These are phyloP conservation scores for Fusarium lyarnte DNA, from an alignment of 2,329 filamentous ascomycete genomes.

Conservation along the genomic window DNA sequence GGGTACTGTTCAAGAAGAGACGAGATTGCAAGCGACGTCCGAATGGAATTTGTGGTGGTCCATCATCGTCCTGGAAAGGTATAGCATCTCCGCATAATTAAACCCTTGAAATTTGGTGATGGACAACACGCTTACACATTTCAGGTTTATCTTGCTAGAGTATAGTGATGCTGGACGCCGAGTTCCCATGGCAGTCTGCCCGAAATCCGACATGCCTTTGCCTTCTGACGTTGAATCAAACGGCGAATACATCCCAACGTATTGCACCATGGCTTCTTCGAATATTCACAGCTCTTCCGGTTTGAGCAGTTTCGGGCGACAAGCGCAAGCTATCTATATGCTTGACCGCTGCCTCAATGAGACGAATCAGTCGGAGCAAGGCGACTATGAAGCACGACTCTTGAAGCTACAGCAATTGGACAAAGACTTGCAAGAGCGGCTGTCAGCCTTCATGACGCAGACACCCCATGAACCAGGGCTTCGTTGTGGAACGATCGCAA, in stretches of 20 bases:
- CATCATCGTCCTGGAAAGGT: not conserved
- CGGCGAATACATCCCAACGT: not conserved
- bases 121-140: too few relatives aligned
- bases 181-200: not conserved
- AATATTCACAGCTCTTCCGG: rapidly evolving
- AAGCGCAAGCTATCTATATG: not conserved
- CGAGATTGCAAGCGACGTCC: rapidly evolving
- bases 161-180: rapidly evolving
- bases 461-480: rapidly evolving
- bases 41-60: not conserved
- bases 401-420: rapidly evolving
- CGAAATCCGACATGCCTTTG: not conserved
- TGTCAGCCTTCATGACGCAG: not conserved
- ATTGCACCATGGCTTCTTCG: not conserved
- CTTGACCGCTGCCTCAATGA: rapidly evolving
- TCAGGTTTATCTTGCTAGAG: not conserved
- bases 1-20: not conserved
- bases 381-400: rapidly evolving
- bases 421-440: not conserved
- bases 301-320: not conserved
- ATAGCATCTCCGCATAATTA: too few relatives aligned
- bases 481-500: not conserved
- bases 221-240: not conserved
- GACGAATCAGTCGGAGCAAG: rapidly evolving
- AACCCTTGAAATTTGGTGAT: too few relatives aligned